Evolutionary conservation across 371 early-diverging fungal genomes (phyloP), one percentile per base, ranked within the genome.

Genomic region (Mucor irregularis): DNA sequence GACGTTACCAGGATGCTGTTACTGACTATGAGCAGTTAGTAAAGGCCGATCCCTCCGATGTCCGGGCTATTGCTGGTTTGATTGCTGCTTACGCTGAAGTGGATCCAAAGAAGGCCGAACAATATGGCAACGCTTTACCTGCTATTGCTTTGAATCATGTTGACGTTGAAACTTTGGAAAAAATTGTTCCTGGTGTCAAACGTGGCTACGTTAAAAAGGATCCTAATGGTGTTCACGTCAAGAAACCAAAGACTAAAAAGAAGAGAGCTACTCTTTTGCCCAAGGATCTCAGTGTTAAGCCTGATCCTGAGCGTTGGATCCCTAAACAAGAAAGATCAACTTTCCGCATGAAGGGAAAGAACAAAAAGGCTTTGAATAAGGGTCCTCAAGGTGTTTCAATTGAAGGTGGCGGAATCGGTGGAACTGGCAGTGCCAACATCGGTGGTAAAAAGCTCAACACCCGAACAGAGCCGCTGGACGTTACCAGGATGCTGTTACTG

Each of bases 271-370:
- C 83, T 3, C 59, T 80, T 31, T 56, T 83, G 39, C 88, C 90
- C 43, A 89, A 88, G 61, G 72, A 75, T 19, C 66, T 72, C 54
- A 62, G 66, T 30, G 66, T 62, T 4, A 56, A 71, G 10, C 84
- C 88, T 37, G 88, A 91, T 73, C 90, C 90, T 26, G 89, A 91
- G 61, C 77, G 91, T 29, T 90, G 91, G 91, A 26, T 90, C 46
- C 86, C 90, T 5, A 85, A 83, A 48, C 78, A 83, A 5, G 87
- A 89, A 42, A 73, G 91, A 29, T 76, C 86, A 5, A 73, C 80
- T 8, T 83, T 73, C 61, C 78, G 73, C 26, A 71, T 64, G 17
- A 76, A 84, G 73, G 80, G 82, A 2, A 75, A 83, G 29, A 85
- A 76, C 25, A 76, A 77, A 50, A 86, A 83, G 64, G 77, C 82